Conservation (phyloP, 225 moss, liverwort and hornwort species). For the Sphagnum tenellum region DNA sequence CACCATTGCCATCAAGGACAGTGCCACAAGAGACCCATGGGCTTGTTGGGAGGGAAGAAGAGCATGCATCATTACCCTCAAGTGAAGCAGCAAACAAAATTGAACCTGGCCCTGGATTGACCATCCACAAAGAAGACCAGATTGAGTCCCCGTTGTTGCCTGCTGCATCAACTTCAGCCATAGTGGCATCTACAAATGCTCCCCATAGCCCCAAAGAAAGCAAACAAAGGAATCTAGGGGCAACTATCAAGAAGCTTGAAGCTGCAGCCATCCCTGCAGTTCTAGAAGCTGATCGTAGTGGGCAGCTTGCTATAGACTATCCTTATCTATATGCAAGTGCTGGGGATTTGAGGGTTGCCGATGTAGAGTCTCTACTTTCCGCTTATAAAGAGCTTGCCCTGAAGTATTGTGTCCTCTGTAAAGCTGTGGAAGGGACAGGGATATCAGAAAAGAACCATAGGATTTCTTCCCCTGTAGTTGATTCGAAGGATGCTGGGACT, state of each 20-base stretch:
- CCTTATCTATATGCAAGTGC: conserved; percentile 83
- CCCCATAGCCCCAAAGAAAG: conserved; percentile 24
- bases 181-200: conserved; percentile 19
- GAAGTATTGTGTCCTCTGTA: conserved; percentile 72
- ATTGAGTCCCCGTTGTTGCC: conserved; percentile 26
- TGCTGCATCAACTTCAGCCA: conserved; percentile 21
- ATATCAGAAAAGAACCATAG: conserved; percentile 16
- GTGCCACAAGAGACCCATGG: conserved; percentile 13
- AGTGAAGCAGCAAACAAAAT: conserved; percentile 20
- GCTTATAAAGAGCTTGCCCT: conserved; percentile 94
- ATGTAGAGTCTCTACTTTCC: conserved; percentile 68
- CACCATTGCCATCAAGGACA: conserved; percentile 13
- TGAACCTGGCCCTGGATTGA: conserved; percentile 26
- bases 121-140: conserved; percentile 41
- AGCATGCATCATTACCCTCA: conserved; percentile 21
- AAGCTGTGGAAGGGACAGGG: conserved; percentile 54
- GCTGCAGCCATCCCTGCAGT: conserved; percentile 46
- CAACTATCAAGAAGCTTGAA: conserved; percentile 59
- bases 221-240: conserved; percentile 6
- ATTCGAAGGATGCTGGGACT: conserved; percentile 26
- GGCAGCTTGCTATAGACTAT: conserved; percentile 70
- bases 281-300: conserved; percentile 68
- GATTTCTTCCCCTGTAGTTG: conserved; percentile 16
- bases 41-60: conserved; percentile 22
- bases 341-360: conserved; percentile 83